Evolutionary conservation across 257 asterid genomes (phyloP).

Genomic region (Gentiana macrophylla): DNA sequence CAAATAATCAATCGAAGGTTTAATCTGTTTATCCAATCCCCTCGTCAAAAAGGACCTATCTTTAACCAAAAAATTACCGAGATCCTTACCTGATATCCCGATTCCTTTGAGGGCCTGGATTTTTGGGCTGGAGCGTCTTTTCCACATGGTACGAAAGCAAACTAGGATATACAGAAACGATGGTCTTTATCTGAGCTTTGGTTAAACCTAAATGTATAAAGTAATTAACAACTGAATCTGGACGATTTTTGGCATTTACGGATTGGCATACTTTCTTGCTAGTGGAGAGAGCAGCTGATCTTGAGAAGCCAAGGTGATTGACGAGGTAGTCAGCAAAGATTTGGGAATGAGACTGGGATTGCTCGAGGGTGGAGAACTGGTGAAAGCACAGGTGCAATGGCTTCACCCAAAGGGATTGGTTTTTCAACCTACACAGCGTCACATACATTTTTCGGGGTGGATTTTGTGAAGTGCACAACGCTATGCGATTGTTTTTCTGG

Average conservation of each 20-base stretch:
- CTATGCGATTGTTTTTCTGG: no score
- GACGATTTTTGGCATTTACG: conserved; percentile 1
- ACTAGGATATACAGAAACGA: conserved; percentile 1
- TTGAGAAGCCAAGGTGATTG: conserved; percentile 15
- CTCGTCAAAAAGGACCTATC: background rate
- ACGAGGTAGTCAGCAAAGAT: conserved; percentile 13
- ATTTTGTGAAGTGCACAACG: no score
- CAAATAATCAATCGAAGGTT: conserved; percentile 8
- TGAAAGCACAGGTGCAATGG: background rate
- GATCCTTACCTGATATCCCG: conserved; percentile 14
- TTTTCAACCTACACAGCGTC: background rate
- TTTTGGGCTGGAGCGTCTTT: conserved; percentile 19
- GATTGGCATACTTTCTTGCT: background rate
- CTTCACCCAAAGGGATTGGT: background rate
- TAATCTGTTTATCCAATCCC: conserved; percentile 6
- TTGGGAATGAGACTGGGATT: background rate
- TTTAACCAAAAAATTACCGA: conserved; percentile 6
- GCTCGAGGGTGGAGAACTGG: background rate
- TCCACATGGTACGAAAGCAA: conserved; percentile 10
- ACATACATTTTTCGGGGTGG: no score
- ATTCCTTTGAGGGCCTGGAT: conserved; percentile 7
- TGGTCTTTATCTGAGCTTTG: conserved; percentile 13
- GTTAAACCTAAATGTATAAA: conserved; percentile 16
- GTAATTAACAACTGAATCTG: conserved; percentile 13
- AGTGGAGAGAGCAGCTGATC: conserved; percentile 13